These are phyloP conservation scores for Liriodendron chinense DNA, from an alignment of 164 flowering plant genomes.

Conservation along the genomic window DNA sequence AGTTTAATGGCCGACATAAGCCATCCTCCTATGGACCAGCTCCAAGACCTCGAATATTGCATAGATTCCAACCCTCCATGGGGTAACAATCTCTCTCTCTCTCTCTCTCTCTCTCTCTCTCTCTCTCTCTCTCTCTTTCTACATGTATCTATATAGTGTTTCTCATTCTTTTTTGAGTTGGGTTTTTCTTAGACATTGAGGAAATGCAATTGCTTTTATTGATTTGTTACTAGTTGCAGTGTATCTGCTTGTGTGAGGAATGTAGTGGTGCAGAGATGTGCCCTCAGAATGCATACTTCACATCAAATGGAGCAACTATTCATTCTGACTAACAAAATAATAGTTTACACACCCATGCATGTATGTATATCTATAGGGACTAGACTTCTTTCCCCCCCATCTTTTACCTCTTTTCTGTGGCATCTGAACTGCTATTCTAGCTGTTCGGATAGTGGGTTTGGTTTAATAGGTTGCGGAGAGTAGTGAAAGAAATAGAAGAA, in stretches of 20 bases:
- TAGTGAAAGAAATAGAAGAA: too few species aligned
- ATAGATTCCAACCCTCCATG: conserved; percentile 96
- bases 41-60: conserved; percentile 91
- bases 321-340: too few species aligned
- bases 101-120: conserved; percentile 5
- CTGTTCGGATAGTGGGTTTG: too few species aligned
- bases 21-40: conserved; percentile 91
- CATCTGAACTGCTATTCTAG: too few species aligned
- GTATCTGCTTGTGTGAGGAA: not conserved
- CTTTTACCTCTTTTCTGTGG: too few species aligned
- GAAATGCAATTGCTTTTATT: not conserved
- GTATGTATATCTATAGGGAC: too few species aligned
- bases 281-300: not conserved
- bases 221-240: not conserved
- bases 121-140: not conserved
- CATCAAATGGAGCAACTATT: too few species aligned
- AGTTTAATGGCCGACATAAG: conserved; percentile 65
- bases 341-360: too few species aligned
- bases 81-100: conserved; percentile 42
- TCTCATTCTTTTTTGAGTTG: not conserved
- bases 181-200: conserved; percentile 6
- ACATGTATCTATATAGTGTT: not conserved
- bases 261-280: not conserved
- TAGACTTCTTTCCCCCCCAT: too few species aligned
- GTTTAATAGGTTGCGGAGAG: too few species aligned